A percentile compares a stretch with the other conserved stretches of the same genome.
phyloP scores from a whole-genome alignment of 345 rosid species.

The Eucalyptus sideroxylon region DNA sequence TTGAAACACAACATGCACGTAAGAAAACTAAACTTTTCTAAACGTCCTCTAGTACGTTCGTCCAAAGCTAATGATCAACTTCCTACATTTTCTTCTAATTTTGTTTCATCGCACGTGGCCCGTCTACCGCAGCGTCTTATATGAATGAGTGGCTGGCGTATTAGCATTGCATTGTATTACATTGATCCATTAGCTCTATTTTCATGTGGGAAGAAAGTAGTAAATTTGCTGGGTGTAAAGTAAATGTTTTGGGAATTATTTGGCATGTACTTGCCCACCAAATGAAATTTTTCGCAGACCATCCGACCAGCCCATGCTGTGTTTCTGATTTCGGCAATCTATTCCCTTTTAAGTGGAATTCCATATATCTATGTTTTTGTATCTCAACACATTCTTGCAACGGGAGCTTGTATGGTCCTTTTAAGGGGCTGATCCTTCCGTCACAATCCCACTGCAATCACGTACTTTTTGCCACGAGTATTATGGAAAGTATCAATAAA shows the following conservation, averaged over 20 bases:
- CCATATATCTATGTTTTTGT: not conserved
- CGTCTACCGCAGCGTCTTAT: not conserved
- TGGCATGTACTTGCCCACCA: too few species aligned
- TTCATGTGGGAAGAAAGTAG: not conserved
- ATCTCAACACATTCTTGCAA: not conserved
- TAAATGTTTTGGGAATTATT: not conserved
- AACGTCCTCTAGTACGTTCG: not conserved
- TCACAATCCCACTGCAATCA: not conserved
- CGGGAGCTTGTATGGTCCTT: not conserved
- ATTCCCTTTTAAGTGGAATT: not conserved
- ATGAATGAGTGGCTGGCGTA: not conserved
- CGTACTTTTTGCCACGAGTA: not conserved
- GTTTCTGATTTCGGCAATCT: not conserved
- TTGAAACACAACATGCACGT: not conserved
- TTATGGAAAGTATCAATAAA: too few species aligned
- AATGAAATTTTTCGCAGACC: not conserved
- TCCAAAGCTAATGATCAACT: not conserved
- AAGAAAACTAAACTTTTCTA: not conserved
- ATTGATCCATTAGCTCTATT: not conserved
- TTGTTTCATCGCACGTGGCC: not conserved
- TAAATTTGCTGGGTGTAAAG: too few species aligned
- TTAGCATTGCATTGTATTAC: not conserved
- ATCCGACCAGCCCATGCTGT: not conserved
- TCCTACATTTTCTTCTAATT: not conserved
- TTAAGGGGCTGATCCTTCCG: not conserved